Evolutionary conservation across 2,329 filamentous ascomycete genomes (phyloP).

Genomic region (Scleromitrula shiraiana): DNA sequence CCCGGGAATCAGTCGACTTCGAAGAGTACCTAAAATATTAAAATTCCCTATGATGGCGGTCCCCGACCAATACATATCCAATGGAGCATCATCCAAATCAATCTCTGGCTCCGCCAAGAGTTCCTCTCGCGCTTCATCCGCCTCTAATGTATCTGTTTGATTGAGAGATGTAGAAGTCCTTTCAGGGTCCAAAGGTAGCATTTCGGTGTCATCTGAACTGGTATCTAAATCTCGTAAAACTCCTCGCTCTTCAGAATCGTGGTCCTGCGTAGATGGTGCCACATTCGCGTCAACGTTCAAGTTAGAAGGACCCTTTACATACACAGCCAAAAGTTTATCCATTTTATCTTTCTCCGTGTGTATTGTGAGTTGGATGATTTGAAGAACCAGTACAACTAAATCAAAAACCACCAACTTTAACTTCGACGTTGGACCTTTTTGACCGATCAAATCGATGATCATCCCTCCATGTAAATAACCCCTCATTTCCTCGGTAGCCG

Average conservation of each 20-base stretch:
- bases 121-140: constrained; percentile 16
- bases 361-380: constrained; percentile 57
- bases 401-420: constrained; percentile 49
- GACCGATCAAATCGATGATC: constrained; percentile 60
- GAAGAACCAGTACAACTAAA: constrained; percentile 45
- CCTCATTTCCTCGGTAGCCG: constrained; percentile 51
- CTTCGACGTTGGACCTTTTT: constrained; percentile 52
- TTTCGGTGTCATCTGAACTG: constrained; percentile 24
- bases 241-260: constrained; percentile 29
- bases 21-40: constrained; percentile 27
- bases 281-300: no score
- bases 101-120: constrained; percentile 14
- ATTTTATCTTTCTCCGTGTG: constrained; percentile 53
- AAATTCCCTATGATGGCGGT: constrained; percentile 28
- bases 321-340: constrained; percentile 26
- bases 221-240: constrained; percentile 20
- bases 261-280: constrained; percentile 18
- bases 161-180: background rate
- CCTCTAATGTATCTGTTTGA: background rate
- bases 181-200: constrained; percentile 18
- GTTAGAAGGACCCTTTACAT: constrained; percentile 6
- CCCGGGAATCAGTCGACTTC: constrained; percentile 27
- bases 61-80: constrained; percentile 29
- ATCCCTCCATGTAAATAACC: constrained; percentile 62
- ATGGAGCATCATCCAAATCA: constrained; percentile 19